These are phyloP conservation scores for Aciculosporium take DNA, from an alignment of 2,329 filamentous ascomycete species.

Conservation along the genomic window DNA sequence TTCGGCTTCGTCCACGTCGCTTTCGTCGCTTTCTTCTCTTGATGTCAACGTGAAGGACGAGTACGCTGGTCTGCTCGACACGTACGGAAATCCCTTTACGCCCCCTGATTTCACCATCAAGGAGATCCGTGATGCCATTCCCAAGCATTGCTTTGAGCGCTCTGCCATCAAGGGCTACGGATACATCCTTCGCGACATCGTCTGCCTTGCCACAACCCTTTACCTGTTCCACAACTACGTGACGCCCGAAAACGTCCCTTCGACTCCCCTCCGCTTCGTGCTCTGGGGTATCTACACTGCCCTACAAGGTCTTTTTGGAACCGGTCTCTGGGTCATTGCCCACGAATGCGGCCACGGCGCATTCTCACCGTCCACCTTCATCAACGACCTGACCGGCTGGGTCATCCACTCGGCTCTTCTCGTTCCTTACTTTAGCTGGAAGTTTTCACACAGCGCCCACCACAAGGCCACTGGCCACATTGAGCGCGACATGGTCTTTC, in stretches of 20 bases:
- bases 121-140: slow-evolving; percentile 91
- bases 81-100: slow-evolving; percentile 88
- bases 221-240: slow-evolving; percentile 79
- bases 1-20: slow-evolving; percentile 72
- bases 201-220: slow-evolving; percentile 61
- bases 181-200: slow-evolving; percentile 76
- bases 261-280: slow-evolving; percentile 46
- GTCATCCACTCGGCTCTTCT: slow-evolving; percentile 75
- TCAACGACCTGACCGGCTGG: slow-evolving; percentile 92
- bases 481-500: slow-evolving; percentile 97
- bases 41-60: slow-evolving; percentile 26
- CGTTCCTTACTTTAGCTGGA: slow-evolving; percentile 98
- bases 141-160: slow-evolving; percentile 91
- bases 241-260: slow-evolving; percentile 71
- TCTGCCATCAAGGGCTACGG: slow-evolving; percentile 59
- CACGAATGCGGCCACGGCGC: slow-evolving; percentile 97
- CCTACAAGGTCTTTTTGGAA: slow-evolving; percentile 83
- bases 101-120: slow-evolving; percentile 95
- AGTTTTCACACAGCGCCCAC: slow-evolving; percentile 97
- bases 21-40: slow-evolving; percentile 73
- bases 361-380: slow-evolving; percentile 78
- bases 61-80: slow-evolving; percentile 65
- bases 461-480: slow-evolving; percentile 98
- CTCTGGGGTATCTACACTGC: slow-evolving; percentile 57
- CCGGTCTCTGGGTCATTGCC: slow-evolving; percentile 88